Evolutionary conservation across 345 rosid genomes (phyloP).

Genomic region (Gossypium stocksii): DNA sequence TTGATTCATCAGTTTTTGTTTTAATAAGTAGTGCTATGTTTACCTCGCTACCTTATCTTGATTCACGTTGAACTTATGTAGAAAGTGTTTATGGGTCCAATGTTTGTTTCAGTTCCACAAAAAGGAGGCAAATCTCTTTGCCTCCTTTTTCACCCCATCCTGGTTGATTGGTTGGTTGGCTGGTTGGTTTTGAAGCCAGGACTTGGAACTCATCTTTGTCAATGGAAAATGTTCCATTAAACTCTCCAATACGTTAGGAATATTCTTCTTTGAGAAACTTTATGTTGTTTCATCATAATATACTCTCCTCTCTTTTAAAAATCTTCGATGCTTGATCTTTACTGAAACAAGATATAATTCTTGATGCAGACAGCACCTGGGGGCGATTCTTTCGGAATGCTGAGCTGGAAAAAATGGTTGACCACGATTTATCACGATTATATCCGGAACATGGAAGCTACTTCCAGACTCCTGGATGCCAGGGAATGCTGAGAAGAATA

Average conservation of each 20-base stretch:
- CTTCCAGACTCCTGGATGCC: conserved; percentile 95
- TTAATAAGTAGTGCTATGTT: not conserved
- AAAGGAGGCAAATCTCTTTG: not conserved
- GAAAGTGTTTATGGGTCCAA: not conserved
- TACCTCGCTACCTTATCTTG: not conserved
- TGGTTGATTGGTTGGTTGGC: not conserved
- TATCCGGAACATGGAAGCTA: conserved; percentile 92
- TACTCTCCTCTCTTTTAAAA: not conserved
- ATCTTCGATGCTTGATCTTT: not conserved
- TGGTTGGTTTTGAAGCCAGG: not conserved
- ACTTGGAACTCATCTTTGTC: not conserved
- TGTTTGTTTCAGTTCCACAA: not conserved
- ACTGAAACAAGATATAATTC: not conserved
- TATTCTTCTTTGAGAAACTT: not conserved
- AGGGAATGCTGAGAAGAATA: conserved; percentile 89
- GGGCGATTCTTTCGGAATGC: conserved; percentile 88
- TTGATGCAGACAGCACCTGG: conserved; percentile 84
- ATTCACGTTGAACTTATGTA: not conserved
- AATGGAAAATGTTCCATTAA: not conserved
- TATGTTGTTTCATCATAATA: not conserved
- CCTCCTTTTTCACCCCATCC: not conserved
- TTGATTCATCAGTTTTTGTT: not conserved
- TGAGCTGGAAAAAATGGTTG: conserved; percentile 89
- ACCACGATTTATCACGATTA: conserved; percentile 84
- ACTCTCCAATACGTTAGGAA: not conserved